These are phyloP conservation scores for Bremia lactucae DNA, from an alignment of 352 stramenopile species.

Conservation along the genomic window DNA sequence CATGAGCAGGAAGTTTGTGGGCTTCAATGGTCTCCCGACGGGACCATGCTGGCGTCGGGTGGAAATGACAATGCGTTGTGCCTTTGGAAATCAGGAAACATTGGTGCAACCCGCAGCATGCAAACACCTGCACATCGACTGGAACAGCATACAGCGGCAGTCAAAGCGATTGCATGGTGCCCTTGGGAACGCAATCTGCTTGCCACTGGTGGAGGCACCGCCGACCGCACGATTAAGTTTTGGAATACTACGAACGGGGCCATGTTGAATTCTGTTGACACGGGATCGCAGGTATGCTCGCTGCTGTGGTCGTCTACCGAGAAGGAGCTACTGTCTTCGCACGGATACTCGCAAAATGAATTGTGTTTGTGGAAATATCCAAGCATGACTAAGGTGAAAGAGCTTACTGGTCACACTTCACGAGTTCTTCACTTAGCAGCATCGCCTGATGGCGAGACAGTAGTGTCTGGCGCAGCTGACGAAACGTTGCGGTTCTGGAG, in stretches of 20 bases:
- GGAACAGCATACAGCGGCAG: slow-evolving; percentile 94
- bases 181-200: slow-evolving; percentile 96
- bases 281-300: slow-evolving; percentile 95
- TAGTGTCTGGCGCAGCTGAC: slow-evolving; percentile 95
- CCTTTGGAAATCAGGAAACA: slow-evolving; percentile 91
- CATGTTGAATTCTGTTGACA: slow-evolving; percentile 94
- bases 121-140: slow-evolving; percentile 70
- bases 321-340: slow-evolving; percentile 93
- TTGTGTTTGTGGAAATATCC: slow-evolving; percentile 99
- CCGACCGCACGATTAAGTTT: slow-evolving; percentile 98
- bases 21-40: slow-evolving; percentile 94
- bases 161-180: slow-evolving; percentile 98
- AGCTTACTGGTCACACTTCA: slow-evolving; percentile 95
- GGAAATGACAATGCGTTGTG: slow-evolving; percentile 97
- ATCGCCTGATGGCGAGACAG: slow-evolving; percentile 95
- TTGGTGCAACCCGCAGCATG: slow-evolving; percentile 43
- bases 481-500: slow-evolving; percentile 99
- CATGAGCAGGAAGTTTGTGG: slow-evolving; percentile 98
- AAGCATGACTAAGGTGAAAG: slow-evolving; percentile 95
- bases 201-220: slow-evolving; percentile 94
- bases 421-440: slow-evolving; percentile 93
- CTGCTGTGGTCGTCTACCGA: slow-evolving; percentile 90
- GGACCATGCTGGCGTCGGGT: slow-evolving; percentile 90
- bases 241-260: slow-evolving; percentile 96
- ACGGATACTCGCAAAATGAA: slow-evolving; percentile 97